These are phyloP conservation scores for Rosa rugosa DNA, from an alignment of 306 rosid genomes.

Conservation along the genomic window DNA sequence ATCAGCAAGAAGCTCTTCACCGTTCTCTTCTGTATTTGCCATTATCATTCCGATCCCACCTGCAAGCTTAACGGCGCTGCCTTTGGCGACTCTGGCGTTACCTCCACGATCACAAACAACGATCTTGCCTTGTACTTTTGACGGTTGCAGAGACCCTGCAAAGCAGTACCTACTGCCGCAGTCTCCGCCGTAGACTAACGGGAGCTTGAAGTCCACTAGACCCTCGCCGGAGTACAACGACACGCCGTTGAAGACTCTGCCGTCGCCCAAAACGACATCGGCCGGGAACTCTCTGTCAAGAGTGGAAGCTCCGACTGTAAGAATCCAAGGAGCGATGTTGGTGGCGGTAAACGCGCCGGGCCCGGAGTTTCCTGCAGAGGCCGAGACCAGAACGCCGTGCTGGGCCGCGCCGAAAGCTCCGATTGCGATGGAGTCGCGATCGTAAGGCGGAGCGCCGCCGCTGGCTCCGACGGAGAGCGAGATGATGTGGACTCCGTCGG, in stretches of 20 bases:
- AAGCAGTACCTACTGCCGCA: slow-evolving; percentile 60
- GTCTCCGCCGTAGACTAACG: slow-evolving; percentile 59
- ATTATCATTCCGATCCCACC: slow-evolving; percentile 78
- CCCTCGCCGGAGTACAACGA: slow-evolving; percentile 64
- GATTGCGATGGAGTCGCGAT: slow-evolving; percentile 71
- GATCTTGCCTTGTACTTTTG: slow-evolving; percentile 66
- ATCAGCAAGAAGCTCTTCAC: slow-evolving; percentile 85
- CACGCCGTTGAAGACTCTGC: slow-evolving; percentile 53
- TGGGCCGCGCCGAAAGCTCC: slow-evolving; percentile 71
- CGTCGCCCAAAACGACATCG: slow-evolving; percentile 68
- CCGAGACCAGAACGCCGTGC: slow-evolving; percentile 71
- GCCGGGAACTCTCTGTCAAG: slow-evolving; percentile 79
- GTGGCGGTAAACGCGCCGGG: slow-evolving; percentile 65
- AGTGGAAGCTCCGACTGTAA: slow-evolving; percentile 86
- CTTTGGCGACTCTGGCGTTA: slow-evolving; percentile 82
- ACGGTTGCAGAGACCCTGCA: slow-evolving; percentile 33
- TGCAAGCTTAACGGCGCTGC: slow-evolving; percentile 66
- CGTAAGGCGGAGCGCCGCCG: slow-evolving; percentile 53
- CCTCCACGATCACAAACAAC: slow-evolving; percentile 91
- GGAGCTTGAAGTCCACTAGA: slow-evolving; percentile 49
- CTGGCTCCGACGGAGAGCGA: slow-evolving; percentile 81
- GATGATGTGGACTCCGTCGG: slow-evolving; percentile 72
- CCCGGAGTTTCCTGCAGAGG: slow-evolving; percentile 85
- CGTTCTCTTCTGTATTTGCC: slow-evolving; percentile 53
- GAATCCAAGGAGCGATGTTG: slow-evolving; percentile 90